A percentile compares a stretch with the other conserved stretches of the same genome.
Conservation (phyloP, 257 asterid genomes). For the Apocynum venetum region DNA sequence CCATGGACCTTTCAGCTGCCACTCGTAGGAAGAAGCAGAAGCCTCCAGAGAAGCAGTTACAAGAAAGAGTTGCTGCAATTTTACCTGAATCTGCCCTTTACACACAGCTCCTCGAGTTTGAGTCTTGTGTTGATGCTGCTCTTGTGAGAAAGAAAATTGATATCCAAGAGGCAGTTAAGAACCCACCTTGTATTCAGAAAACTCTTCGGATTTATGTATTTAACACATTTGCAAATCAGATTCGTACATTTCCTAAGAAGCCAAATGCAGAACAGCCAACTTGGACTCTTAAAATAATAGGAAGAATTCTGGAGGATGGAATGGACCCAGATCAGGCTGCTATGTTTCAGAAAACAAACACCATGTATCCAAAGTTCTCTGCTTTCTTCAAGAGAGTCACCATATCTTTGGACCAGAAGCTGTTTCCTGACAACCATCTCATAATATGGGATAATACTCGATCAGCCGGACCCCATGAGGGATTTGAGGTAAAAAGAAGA, state of each 20-base stretch:
- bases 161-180: conserved; percentile 85
- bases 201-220: conserved; percentile 86
- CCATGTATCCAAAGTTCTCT: conserved; percentile 78
- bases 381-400: conserved; percentile 86
- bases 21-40: conserved; percentile 93
- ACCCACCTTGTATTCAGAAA: conserved; percentile 74
- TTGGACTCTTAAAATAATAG: conserved; percentile 93
- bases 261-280: conserved; percentile 87
- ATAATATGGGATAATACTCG: conserved; percentile 88
- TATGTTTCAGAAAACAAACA: conserved; percentile 65
- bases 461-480: conserved; percentile 85
- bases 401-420: conserved; percentile 80
- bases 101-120: conserved; percentile 94
- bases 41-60: conserved; percentile 87
- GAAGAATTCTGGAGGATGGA: conserved; percentile 92
- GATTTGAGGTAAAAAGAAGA: conserved; percentile 93
- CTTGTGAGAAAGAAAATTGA: conserved; percentile 85
- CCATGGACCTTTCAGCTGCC: conserved; percentile 76
- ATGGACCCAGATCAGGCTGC: conserved; percentile 87
- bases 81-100: conserved; percentile 95
- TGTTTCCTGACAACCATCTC: conserved; percentile 86
- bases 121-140: conserved; percentile 90
- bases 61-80: conserved; percentile 90
- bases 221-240: conserved; percentile 84
- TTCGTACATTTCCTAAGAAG: conserved; percentile 69